Evolutionary conservation across 345 rosid genomes (phyloP).

Genomic region (Boechera stricta): DNA sequence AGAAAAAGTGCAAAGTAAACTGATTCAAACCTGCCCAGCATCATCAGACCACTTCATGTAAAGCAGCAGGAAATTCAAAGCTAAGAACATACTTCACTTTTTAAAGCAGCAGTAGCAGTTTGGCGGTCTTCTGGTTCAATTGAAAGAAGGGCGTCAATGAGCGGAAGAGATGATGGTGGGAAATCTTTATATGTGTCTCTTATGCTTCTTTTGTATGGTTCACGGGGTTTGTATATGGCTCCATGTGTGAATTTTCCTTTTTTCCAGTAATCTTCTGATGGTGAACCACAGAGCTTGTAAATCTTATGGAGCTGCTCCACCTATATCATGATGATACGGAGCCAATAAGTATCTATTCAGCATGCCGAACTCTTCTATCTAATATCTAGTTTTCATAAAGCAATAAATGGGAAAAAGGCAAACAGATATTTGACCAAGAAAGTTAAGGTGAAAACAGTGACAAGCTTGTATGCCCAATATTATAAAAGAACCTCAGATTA

Average conservation of each 20-base stretch:
- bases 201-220: constrained; percentile 86
- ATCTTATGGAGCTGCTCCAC: constrained; percentile 98
- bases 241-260: constrained; percentile 93
- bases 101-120: constrained; percentile 84
- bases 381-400: not conserved
- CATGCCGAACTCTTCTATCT: not conserved
- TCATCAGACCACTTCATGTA: constrained; percentile 20
- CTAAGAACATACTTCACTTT: constrained; percentile 69
- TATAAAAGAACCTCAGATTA: too few relatives aligned
- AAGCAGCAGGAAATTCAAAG: constrained; percentile 23
- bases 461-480: too few relatives aligned
- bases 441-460: not conserved
- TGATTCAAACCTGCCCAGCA: constrained; percentile 16
- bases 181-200: constrained; percentile 87
- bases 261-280: constrained; percentile 97
- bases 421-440: not conserved
- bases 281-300: constrained; percentile 98
- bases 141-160: constrained; percentile 86
- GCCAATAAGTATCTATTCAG: not conserved
- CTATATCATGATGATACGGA: constrained; percentile 44
- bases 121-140: constrained; percentile 90
- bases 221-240: constrained; percentile 92
- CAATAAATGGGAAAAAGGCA: not conserved
- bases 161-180: constrained; percentile 78
- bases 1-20: constrained; percentile 3